Conservation (phyloP, 305 asterid species). For the Fraxinus nigra region DNA sequence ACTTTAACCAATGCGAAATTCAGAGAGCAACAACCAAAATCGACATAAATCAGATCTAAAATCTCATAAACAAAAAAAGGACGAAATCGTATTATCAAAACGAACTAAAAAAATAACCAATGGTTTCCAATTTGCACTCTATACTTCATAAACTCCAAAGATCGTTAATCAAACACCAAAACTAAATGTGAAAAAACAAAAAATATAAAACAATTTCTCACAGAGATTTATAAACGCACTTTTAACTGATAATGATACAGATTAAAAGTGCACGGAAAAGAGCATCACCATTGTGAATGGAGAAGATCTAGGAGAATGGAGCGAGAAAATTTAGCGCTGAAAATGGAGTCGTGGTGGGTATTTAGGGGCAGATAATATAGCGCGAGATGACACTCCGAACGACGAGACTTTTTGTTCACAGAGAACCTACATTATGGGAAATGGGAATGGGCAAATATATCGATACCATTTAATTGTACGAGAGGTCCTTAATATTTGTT, state of each 20-base stretch:
- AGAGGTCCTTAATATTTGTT: neutral
- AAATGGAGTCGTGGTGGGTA: conserved; percentile 16
- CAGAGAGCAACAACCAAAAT: conserved; percentile 14
- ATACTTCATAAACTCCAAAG: neutral
- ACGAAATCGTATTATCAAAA: neutral
- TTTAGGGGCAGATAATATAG: conserved; percentile 14
- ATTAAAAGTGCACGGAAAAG: neutral
- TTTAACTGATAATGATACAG: neutral
- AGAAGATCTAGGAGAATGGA: conserved; percentile 33
- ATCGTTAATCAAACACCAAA: neutral
- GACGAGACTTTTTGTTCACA: neutral
- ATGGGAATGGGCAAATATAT: neutral
- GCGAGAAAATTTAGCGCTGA: conserved; percentile 33
- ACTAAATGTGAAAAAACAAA: neutral
- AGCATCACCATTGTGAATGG: conserved; percentile 40
- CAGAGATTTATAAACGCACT: neutral
- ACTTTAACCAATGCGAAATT: neutral
- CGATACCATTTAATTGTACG: neutral
- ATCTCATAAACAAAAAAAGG: neutral
- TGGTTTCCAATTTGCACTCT: neutral
- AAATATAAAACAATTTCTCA: neutral
- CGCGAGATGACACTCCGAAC: neutral
- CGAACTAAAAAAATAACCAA: neutral
- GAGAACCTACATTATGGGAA: neutral
- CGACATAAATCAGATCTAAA: conserved; percentile 35